These are phyloP conservation scores for Cordyceps tenuipes DNA, from an alignment of 2,329 filamentous ascomycete species.

Conservation along the genomic window DNA sequence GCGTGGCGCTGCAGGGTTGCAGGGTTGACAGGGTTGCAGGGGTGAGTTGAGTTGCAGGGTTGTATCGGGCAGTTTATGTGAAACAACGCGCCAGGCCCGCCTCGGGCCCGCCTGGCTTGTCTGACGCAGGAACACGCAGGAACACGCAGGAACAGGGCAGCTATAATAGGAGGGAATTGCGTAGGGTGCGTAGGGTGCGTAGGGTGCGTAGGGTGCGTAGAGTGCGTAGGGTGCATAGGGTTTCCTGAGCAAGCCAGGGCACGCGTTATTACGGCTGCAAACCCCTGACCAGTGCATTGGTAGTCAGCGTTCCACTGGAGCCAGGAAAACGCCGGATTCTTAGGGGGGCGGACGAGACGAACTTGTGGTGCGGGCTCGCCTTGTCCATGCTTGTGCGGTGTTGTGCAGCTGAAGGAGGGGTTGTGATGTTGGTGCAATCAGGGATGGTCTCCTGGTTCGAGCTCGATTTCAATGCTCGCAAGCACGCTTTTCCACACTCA, in stretches of 20 bases:
- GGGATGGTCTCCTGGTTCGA: too few species aligned
- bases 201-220: too few species aligned
- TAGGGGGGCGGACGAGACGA: not conserved
- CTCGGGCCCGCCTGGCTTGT: conserved; percentile 2
- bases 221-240: too few species aligned
- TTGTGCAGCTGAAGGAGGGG: not conserved
- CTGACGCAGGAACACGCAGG: conserved; percentile 6
- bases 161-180: conserved; percentile 1
- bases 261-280: not conserved
- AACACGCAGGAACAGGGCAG: conserved; percentile 1
- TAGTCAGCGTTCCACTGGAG: not conserved
- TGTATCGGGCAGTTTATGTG: conserved; percentile 9
- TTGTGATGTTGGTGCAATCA: too few species aligned
- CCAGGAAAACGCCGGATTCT: not conserved
- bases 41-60: not conserved
- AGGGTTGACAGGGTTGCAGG: not conserved
- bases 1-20: not conserved
- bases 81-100: not conserved
- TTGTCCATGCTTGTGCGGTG: not conserved
- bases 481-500: too few species aligned
- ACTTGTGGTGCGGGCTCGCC: not conserved
- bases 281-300: not conserved
- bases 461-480: too few species aligned
- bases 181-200: too few species aligned
- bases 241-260: not conserved